Conservation (phyloP, 2,329 filamentous ascomycete species). For the Fusarium sororula region DNA sequence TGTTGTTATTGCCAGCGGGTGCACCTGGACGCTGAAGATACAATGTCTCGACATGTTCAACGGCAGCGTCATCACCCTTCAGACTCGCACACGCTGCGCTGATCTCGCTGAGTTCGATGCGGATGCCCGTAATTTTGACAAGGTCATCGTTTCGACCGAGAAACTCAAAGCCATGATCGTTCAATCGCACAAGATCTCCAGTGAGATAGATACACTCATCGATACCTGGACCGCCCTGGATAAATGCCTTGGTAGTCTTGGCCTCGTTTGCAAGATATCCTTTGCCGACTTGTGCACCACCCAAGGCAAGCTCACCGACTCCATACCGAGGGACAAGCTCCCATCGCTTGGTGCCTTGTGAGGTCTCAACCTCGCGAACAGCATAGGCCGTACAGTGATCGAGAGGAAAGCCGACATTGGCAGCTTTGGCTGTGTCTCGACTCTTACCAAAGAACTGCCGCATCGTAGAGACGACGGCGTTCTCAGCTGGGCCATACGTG, state of each 20-base stretch:
- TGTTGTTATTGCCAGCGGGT: background rate
- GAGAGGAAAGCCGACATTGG: conserved; percentile 17
- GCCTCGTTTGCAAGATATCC: conserved; percentile 18
- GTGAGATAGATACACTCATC: conserved; percentile 22
- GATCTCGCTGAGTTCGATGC: conserved; percentile 25
- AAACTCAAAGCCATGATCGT: conserved; percentile 25
- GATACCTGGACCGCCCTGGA: conserved; percentile 10
- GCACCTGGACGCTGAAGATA: background rate
- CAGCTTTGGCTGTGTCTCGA: conserved; percentile 13
- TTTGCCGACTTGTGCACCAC: conserved; percentile 18
- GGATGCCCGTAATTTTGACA: conserved; percentile 21
- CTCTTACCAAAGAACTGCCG: conserved; percentile 14
- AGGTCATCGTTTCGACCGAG: conserved; percentile 22
- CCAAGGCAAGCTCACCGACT: conserved; percentile 16
- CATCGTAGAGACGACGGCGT: conserved; percentile 23
- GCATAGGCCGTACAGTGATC: conserved; percentile 17
- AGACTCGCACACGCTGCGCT: conserved; percentile 22
- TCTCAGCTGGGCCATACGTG: conserved; percentile 14
- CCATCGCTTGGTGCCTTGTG: background rate
- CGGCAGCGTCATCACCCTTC: background rate
- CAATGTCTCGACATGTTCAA: conserved; percentile 20
- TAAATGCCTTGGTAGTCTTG: conserved; percentile 21
- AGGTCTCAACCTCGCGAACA: conserved; percentile 5
- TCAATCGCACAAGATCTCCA: conserved; percentile 22
- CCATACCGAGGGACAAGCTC: conserved; percentile 24